Base-by-base conservation (phyloP, 208 protist species). In the Acanthamoeba lenticulata region DNA sequence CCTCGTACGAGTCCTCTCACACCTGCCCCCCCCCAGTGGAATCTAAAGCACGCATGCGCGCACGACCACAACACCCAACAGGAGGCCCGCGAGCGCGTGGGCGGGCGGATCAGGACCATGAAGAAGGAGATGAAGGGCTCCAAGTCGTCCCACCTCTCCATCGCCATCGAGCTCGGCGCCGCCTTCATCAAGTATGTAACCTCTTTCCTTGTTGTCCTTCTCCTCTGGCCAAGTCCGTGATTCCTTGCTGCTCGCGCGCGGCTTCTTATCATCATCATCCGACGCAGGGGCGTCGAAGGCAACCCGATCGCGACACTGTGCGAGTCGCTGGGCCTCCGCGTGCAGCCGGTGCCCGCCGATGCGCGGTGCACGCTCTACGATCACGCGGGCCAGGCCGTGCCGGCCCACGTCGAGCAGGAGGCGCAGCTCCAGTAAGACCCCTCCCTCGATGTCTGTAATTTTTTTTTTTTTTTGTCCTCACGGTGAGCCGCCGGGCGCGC, bases 51-150 rank as follows among this genome's bases (percentile, higher is more conserved):
- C 6, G 60, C 29, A 52, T 52, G 45, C 45, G 45, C 45, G 45
- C 15, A 52, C n/a, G n/a, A n/a, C n/a, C n/a, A n/a, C n/a, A n/a
- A n/a, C 52, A 21, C 11, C 38, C 4, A 45, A 32, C 24, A 79
- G 69, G 69, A 79, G 40, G 69, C 69, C 34, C 69, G 69, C 21
- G 69, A 79, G 15, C 69, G 69, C 19, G 69, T 36, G 3, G 69
- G 69, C 24, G 69, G 69, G 0, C 11, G 69, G 36, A 79, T 79
- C 40, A 79, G 44, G 38, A 79, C 69, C 69, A 79, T 79, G 69
- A 40, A 45, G 69, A 79, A 79, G 24, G 69, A 79, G 69, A 79
- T 79, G 69, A 79, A 79, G 69, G 69, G 69, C 32, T 79, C 69
- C 69, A 79, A 79, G 69, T 40, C 69, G 7, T 79, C 69, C 24